A percentile compares a stretch with the other conserved stretches of the same genome.
These are phyloP conservation scores for Penicillium herquei DNA, from an alignment of 495 filamentous ascomycete species.

Conservation along the genomic window DNA sequence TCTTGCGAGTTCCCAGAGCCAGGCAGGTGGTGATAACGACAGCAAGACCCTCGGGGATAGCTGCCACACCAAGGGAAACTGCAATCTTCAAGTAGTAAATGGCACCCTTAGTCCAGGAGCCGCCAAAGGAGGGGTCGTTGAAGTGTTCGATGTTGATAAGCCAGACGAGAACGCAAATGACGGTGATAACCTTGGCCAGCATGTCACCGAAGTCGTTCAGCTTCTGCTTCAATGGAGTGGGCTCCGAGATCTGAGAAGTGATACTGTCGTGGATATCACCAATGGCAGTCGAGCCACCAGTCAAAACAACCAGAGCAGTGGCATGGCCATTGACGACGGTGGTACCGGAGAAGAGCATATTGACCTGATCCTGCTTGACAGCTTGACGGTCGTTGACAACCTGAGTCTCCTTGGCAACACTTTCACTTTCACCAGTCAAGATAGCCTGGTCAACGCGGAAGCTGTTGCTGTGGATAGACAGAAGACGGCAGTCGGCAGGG, in stretches of 20 bases:
- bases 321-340: constrained; percentile 95
- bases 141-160: constrained; percentile 98
- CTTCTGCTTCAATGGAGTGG: constrained; percentile 97
- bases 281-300: constrained; percentile 89
- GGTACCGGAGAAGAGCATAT: constrained; percentile 98
- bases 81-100: constrained; percentile 99
- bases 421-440: constrained; percentile 96
- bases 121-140: constrained; percentile 87
- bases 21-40: constrained; percentile 98
- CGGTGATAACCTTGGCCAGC: constrained; percentile 95
- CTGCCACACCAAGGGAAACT: constrained; percentile 95
- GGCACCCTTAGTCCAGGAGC: constrained; percentile 88
- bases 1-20: constrained; percentile 92
- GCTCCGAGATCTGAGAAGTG: constrained; percentile 94
- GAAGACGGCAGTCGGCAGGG: constrained; percentile 91
- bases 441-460: constrained; percentile 97
- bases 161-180: constrained; percentile 96
- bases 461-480: constrained; percentile 93
- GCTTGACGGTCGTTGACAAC: constrained; percentile 74
- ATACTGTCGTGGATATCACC: constrained; percentile 99
- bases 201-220: constrained; percentile 97
- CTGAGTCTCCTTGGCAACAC: constrained; percentile 78
- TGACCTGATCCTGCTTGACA: constrained; percentile 96
- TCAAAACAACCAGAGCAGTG: constrained; percentile 87
- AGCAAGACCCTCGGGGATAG: constrained; percentile 94